A percentile compares a stretch with the other conserved stretches of the same genome.
Evolutionary conservation across 1,284 basidiomycete genomes (phyloP).

Genomic region (Singerocomus inundabilis): DNA sequence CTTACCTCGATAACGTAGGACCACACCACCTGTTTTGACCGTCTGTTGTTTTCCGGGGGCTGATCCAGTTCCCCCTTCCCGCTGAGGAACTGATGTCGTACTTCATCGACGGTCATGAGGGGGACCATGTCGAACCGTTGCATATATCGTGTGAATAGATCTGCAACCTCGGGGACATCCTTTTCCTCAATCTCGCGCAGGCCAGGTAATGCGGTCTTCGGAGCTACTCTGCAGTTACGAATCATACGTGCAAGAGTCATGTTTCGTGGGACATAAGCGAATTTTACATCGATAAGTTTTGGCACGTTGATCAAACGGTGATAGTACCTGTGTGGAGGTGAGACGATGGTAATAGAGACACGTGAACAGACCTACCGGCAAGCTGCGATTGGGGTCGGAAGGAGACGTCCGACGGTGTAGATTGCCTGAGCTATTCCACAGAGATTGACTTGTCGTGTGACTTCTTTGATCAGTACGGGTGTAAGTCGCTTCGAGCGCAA

Average conservation of each 20-base stretch:
- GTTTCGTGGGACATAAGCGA: conserved; percentile 82
- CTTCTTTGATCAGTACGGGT: conserved; percentile 97
- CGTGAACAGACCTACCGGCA: conserved; percentile 56
- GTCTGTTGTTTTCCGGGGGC: conserved; percentile 48
- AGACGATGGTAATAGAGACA: conserved; percentile 3
- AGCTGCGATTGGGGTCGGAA: conserved; percentile 87
- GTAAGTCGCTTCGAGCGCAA: conserved; percentile 93
- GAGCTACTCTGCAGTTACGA: conserved; percentile 66
- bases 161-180: conserved; percentile 74
- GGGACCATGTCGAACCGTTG: conserved; percentile 85
- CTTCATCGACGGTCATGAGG: conserved; percentile 76
- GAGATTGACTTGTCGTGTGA: conserved; percentile 91
- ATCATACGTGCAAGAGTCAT: conserved; percentile 88
- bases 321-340: conserved; percentile 63
- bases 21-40: conserved; percentile 90
- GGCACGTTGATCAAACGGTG: conserved; percentile 92
- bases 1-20: conserved; percentile 92
- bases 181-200: conserved; percentile 86
- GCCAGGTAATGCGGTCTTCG: conserved; percentile 53
- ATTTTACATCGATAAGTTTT: conserved; percentile 91
- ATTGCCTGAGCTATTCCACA: conserved; percentile 95
- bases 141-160: conserved; percentile 82
- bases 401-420: conserved; percentile 89
- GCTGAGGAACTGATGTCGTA: conserved; percentile 85
- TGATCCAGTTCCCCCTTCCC: conserved; percentile 71